Evolutionary conservation across 2,329 filamentous ascomycete genomes (phyloP).

Genomic region (Xylariaceae sp.): DNA sequence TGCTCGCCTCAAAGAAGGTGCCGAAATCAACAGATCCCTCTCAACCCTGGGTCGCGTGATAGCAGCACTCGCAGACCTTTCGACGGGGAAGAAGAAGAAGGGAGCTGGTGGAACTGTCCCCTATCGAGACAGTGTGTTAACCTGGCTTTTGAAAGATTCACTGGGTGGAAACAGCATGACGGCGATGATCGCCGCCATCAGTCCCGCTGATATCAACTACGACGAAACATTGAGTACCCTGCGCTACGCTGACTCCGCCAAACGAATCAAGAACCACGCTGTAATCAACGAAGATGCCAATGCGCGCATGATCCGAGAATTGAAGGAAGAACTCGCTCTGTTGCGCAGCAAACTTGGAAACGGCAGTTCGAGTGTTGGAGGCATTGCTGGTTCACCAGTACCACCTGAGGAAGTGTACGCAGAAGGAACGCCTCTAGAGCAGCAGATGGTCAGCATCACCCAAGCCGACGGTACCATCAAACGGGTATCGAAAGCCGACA

Average conservation of each 20-base stretch:
- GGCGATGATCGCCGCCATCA: slow-evolving; percentile 98
- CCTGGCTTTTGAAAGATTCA: slow-evolving; percentile 95
- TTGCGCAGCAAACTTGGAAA: slow-evolving; percentile 79
- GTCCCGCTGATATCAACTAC: slow-evolving; percentile 97
- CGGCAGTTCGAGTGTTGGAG: slow-evolving; percentile 43
- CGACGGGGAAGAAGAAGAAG: slow-evolving; percentile 77
- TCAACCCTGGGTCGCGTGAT: slow-evolving; percentile 97
- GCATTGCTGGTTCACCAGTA: slow-evolving; percentile 32
- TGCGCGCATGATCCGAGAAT: slow-evolving; percentile 94
- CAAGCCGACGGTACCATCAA: slow-evolving; percentile 79
- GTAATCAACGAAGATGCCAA: slow-evolving; percentile 99
- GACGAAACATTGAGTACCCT: slow-evolving; percentile 95
- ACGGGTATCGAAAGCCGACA: slow-evolving; percentile 97
- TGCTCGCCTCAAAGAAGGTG: slow-evolving; percentile 91
- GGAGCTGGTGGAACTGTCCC: slow-evolving; percentile 72
- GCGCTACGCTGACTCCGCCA: slow-evolving; percentile 93
- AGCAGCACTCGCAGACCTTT: slow-evolving; percentile 86
- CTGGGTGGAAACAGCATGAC: slow-evolving; percentile 98
- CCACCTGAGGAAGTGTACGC: slow-evolving; percentile 79
- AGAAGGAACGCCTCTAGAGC: slow-evolving; percentile 83
- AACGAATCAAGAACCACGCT: slow-evolving; percentile 99
- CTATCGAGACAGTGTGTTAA: slow-evolving; percentile 93
- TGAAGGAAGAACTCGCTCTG: slow-evolving; percentile 89
- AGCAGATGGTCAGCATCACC: slow-evolving; percentile 95
- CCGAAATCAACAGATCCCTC: slow-evolving; percentile 95